Evolutionary conservation across 495 filamentous ascomycete species (phyloP).

Genomic region (Xylaria bambusicola): DNA sequence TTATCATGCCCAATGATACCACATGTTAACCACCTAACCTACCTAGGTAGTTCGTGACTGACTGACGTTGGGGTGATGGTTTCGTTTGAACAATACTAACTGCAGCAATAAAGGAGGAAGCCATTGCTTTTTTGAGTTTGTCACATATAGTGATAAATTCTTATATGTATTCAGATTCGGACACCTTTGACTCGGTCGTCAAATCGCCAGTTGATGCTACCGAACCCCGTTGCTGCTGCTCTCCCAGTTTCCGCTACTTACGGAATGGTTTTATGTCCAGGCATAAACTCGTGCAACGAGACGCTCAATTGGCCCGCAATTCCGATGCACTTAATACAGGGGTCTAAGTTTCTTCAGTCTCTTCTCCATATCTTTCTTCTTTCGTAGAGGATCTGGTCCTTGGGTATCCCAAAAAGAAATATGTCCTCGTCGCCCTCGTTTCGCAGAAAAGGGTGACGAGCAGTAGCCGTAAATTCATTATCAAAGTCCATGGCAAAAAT

Average conservation of each 20-base stretch:
- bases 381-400: conserved; percentile 12
- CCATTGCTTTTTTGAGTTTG: too few species aligned
- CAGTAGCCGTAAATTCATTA: conserved; percentile 32
- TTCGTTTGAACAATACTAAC: too few species aligned
- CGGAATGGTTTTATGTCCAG: conserved; percentile 3
- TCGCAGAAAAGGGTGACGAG: conserved; percentile 19
- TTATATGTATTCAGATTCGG: neutral
- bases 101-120: too few species aligned
- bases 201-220: conserved; percentile 7
- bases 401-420: conserved; percentile 16
- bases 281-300: conserved; percentile 17
- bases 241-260: conserved; percentile 12
- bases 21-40: neutral
- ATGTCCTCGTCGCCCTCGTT: conserved; percentile 17
- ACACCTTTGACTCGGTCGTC: conserved; percentile 13
- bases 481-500: conserved; percentile 27
- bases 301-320: conserved; percentile 8
- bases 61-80: too few species aligned
- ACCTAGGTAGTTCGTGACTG: too few species aligned
- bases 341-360: conserved; percentile 13
- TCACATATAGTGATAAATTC: neutral
- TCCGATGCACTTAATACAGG: conserved; percentile 14
- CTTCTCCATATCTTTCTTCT: conserved; percentile 1
- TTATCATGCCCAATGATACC: conserved; percentile 9
- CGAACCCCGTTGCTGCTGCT: neutral